Evolutionary conservation across 768 basidiomycete species (phyloP).

Genomic region (Pulveroboletus ravenelii): DNA sequence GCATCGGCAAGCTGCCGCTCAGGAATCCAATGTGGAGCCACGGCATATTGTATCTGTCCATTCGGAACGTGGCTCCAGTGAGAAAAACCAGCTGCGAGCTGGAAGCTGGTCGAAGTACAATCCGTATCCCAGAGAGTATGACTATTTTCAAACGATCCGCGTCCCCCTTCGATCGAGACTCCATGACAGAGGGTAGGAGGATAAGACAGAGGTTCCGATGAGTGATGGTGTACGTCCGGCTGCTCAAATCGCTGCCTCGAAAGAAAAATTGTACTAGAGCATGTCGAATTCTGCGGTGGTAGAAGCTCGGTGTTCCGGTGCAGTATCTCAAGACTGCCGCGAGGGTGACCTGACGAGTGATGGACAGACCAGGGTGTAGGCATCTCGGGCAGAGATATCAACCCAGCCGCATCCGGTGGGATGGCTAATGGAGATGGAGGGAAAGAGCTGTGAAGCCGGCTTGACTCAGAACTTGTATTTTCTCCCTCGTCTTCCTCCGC

Average conservation of each 20-base stretch:
- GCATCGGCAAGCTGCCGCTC: slow-evolving; percentile 7
- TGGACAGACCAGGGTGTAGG: neutral
- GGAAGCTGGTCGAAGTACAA: neutral
- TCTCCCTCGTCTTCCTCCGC: slow-evolving; percentile 20
- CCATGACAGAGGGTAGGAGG: neutral
- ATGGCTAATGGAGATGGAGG: slow-evolving; percentile 9
- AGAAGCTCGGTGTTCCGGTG: neutral
- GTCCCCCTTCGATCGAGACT: neutral
- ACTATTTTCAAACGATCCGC: neutral
- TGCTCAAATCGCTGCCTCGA: neutral
- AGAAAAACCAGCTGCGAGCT: neutral
- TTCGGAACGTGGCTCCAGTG: neutral
- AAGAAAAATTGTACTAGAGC: neutral
- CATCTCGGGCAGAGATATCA: neutral
- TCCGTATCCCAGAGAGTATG: neutral
- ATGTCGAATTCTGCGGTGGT: slow-evolving; percentile 1
- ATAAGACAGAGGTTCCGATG: neutral
- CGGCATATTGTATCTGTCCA: slow-evolving; percentile 1
- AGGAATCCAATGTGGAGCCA: neutral
- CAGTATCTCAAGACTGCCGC: neutral
- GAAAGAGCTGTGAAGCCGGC: slow-evolving; percentile 5
- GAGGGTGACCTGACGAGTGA: neutral
- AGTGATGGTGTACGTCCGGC: neutral
- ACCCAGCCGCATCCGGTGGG: slow-evolving; percentile 1
- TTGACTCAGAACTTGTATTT: slow-evolving; percentile 12